phyloP scores from a whole-genome alignment of 2,329 filamentous ascomycete genomes.

The Coniochaeta ligniaria region DNA sequence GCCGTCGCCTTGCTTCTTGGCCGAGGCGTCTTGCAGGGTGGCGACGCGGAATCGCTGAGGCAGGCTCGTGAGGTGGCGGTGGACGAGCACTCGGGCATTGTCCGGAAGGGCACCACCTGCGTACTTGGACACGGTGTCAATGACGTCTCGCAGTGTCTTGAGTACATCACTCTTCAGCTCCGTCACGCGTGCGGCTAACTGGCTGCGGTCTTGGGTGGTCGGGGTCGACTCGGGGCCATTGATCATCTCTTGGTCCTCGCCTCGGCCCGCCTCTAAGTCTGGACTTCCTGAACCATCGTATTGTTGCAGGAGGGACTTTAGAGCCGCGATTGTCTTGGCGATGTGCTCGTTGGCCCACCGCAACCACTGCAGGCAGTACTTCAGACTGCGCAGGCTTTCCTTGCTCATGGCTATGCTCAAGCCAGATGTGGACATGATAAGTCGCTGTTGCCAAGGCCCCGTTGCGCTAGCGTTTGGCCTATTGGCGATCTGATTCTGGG shows the following conservation, averaged over 20 bases:
- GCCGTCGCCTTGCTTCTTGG: constrained; percentile 22
- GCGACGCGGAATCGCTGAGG: constrained; percentile 77
- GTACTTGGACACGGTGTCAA: constrained; percentile 80
- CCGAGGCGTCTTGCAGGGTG: constrained; percentile 29
- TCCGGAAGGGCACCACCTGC: constrained; percentile 87
- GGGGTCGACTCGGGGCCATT: constrained; percentile 2
- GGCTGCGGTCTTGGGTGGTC: constrained; percentile 30
- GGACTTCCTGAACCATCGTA: constrained; percentile 48
- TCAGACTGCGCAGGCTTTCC: constrained; percentile 75
- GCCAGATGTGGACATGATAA: constrained; percentile 86
- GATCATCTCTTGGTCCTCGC: constrained; percentile 14
- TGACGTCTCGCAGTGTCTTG: constrained; percentile 71
- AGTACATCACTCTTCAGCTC: constrained; percentile 64
- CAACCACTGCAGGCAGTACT: constrained; percentile 76
- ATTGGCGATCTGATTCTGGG: constrained; percentile 20
- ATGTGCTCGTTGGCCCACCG: constrained; percentile 78
- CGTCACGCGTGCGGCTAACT: constrained; percentile 57
- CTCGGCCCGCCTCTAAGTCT: constrained; percentile 4
- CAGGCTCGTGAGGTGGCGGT: constrained; percentile 74
- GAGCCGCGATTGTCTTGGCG: constrained; percentile 62
- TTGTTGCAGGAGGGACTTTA: constrained; percentile 72
- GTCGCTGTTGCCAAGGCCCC: constrained; percentile 67
- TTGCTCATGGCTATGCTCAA: constrained; percentile 88
- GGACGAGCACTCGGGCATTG: constrained; percentile 77
- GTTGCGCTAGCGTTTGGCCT: constrained; percentile 16